These are phyloP conservation scores for Candida methanosorbosa DNA, from an alignment of 805 yeast genomes.

Conservation along the genomic window DNA sequence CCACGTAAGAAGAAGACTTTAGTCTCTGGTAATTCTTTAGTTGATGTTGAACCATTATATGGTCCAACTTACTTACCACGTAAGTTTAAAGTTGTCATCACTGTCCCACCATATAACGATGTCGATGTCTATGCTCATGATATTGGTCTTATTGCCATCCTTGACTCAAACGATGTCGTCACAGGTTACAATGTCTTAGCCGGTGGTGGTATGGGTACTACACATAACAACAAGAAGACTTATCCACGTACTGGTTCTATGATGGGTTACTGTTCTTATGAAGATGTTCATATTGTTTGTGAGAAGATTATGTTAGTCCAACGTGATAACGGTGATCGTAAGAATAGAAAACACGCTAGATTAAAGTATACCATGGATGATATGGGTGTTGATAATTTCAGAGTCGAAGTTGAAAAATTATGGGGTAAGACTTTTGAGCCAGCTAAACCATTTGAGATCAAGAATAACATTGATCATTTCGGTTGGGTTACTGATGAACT, in stretches of 20 bases:
- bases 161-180: slow-evolving; percentile 52
- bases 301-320: slow-evolving; percentile 91
- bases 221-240: slow-evolving; percentile 94
- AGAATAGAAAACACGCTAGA: slow-evolving; percentile 95
- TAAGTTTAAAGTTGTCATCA: slow-evolving; percentile 89
- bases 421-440: slow-evolving; percentile 70
- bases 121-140: slow-evolving; percentile 96
- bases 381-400: slow-evolving; percentile 81
- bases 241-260: slow-evolving; percentile 91
- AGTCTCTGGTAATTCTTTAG: slow-evolving; percentile 81
- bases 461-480: slow-evolving; percentile 81
- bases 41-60: slow-evolving; percentile 80
- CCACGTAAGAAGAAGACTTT: slow-evolving; percentile 74
- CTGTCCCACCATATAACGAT: slow-evolving; percentile 94
- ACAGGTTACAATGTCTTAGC: slow-evolving; percentile 81
- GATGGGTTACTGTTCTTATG: slow-evolving; percentile 67
- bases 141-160: slow-evolving; percentile 84
- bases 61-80: slow-evolving; percentile 86
- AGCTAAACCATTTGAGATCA: slow-evolving; percentile 66
- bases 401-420: slow-evolving; percentile 70
- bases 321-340: slow-evolving; percentile 91
- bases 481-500: slow-evolving; percentile 90
- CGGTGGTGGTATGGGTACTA: slow-evolving; percentile 99
- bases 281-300: slow-evolving; percentile 67
- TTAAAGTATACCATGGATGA: slow-evolving; percentile 95